Percentiles rank a stretch among this genome's conserved stretches.
Conservation (phyloP, 257 asterid species). For the Lithospermum erythrorhizon region DNA sequence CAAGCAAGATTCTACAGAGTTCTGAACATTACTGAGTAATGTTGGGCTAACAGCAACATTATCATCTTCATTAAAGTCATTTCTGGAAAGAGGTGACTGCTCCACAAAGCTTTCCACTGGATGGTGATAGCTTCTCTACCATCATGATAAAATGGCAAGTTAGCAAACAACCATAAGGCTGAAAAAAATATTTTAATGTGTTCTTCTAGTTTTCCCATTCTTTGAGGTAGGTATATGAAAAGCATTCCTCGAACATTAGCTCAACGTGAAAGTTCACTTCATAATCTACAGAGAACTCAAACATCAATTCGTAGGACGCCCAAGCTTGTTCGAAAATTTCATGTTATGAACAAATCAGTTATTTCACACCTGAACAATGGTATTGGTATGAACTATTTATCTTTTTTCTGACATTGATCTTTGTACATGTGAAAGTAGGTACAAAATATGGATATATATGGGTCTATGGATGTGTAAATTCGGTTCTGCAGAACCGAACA, state of each 20-base stretch:
- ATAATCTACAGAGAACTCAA: too few species aligned
- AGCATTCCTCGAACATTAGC: neutral
- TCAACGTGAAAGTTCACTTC: neutral
- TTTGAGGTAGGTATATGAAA: neutral
- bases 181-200: neutral
- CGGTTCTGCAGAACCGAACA: neutral
- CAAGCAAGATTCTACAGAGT: conserved; percentile 38
- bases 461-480: neutral
- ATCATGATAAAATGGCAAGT: conserved; percentile 14
- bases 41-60: conserved; percentile 25
- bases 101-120: conserved; percentile 46
- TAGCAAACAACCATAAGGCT: conserved; percentile 4
- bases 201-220: neutral
- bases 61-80: conserved; percentile 45
- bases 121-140: conserved; percentile 49
- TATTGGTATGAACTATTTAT: neutral
- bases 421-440: neutral
- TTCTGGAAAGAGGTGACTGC: conserved; percentile 37
- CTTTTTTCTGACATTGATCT: neutral
- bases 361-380: too few species aligned
- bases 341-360: neutral
- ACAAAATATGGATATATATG: neutral
- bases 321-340: too few species aligned
- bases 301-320: too few species aligned
- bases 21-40: conserved; percentile 34